A percentile compares a stretch with the other conserved stretches of the same genome.
These are phyloP conservation scores for Schizophyllum commune DNA, from an alignment of 1,284 basidiomycete species.

Conservation along the genomic window DNA sequence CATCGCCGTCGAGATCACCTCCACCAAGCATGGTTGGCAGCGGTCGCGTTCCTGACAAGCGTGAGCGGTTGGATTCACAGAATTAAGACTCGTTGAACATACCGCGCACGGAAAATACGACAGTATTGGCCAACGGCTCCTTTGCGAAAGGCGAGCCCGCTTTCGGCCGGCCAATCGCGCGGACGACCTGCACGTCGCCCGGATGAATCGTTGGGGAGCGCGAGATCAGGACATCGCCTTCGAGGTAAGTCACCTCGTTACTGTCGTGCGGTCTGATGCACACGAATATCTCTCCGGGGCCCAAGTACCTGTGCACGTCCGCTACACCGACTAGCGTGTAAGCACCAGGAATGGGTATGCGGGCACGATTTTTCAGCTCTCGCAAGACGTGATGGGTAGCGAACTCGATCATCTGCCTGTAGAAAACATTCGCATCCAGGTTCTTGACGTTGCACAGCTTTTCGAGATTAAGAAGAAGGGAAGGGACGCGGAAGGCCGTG, in stretches of 20 bases:
- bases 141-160: slow-evolving; percentile 39
- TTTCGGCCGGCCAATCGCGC: slow-evolving; percentile 53
- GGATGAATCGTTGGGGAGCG: slow-evolving; percentile 62
- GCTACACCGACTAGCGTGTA: slow-evolving; percentile 66
- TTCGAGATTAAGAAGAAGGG: slow-evolving; percentile 27
- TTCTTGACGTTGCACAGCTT: slow-evolving; percentile 23
- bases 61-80: neutral
- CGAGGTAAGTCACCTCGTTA: slow-evolving; percentile 32
- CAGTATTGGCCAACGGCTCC: slow-evolving; percentile 46
- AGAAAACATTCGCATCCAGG: slow-evolving; percentile 36
- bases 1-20: slow-evolving; percentile 53
- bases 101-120: slow-evolving; percentile 45
- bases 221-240: slow-evolving; percentile 50
- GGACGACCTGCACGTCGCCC: slow-evolving; percentile 56
- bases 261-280: slow-evolving; percentile 38
- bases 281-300: slow-evolving; percentile 48
- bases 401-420: slow-evolving; percentile 41
- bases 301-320: slow-evolving; percentile 46
- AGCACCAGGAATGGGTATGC: slow-evolving; percentile 54
- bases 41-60: slow-evolving; percentile 40
- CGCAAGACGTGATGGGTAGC: slow-evolving; percentile 56
- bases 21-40: slow-evolving; percentile 56
- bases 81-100: slow-evolving; percentile 20
- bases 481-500: slow-evolving; percentile 30
- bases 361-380: slow-evolving; percentile 57